phyloP scores from a whole-genome alignment of 1,139 yeast species.

The Cylindricascospora bacillispora region DNA sequence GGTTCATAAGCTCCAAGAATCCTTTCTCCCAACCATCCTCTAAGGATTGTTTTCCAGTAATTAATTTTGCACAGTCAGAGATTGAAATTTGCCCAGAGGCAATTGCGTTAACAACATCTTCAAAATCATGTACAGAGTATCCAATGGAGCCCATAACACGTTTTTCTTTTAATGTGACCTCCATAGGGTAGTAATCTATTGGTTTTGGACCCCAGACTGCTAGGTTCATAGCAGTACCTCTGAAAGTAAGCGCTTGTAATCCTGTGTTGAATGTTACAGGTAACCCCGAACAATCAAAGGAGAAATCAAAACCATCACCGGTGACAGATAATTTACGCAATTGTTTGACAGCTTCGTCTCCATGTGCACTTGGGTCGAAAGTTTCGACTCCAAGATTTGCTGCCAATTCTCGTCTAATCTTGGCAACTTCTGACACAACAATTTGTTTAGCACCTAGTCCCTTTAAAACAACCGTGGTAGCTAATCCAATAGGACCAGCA shows the following conservation, averaged over 20 bases:
- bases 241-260: constrained; percentile 29
- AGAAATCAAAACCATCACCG: constrained; percentile 32
- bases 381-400: constrained; percentile 32
- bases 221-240: constrained; percentile 39
- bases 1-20: constrained; percentile 30
- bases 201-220: constrained; percentile 39
- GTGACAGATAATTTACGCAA: constrained; percentile 28
- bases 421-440: constrained; percentile 42
- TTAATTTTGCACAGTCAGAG: constrained; percentile 29
- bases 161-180: constrained; percentile 33
- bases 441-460: constrained; percentile 33
- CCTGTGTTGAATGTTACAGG: constrained; percentile 34
- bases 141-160: constrained; percentile 38
- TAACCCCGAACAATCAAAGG: constrained; percentile 41
- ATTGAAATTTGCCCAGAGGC: constrained; percentile 31
- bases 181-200: constrained; percentile 34
- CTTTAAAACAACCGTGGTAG: constrained; percentile 35
- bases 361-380: constrained; percentile 35
- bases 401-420: constrained; percentile 33
- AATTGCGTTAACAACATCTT: constrained; percentile 35
- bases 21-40: constrained; percentile 36
- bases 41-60: constrained; percentile 32
- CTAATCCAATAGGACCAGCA: constrained; percentile 41
- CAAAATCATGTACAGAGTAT: constrained; percentile 35
- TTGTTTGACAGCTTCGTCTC: constrained; percentile 25